Conservation (phyloP, 345 rosid genomes). For the Firmiana major region DNA sequence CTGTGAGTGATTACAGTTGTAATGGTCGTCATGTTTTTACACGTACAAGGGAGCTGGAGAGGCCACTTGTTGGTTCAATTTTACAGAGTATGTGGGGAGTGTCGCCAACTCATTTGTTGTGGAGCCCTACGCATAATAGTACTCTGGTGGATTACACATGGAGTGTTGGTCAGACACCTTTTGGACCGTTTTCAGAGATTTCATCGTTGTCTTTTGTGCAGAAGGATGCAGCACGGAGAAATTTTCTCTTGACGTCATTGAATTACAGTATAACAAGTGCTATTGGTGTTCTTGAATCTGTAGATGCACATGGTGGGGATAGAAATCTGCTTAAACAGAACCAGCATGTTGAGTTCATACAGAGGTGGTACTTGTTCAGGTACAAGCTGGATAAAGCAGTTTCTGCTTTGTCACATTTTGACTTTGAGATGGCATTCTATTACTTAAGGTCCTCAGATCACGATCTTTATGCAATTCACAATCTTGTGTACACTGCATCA, state of each 20-base stretch:
- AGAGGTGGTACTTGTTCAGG: conserved; percentile 85
- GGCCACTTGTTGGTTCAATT: conserved; percentile 86
- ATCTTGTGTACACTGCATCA: conserved; percentile 70
- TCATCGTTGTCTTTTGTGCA: conserved; percentile 81
- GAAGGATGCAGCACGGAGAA: conserved; percentile 91
- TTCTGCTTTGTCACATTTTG: conserved; percentile 78
- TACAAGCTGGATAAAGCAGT: conserved; percentile 80
- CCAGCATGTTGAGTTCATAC: conserved; percentile 59
- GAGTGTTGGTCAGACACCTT: conserved; percentile 97
- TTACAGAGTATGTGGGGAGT: conserved; percentile 99
- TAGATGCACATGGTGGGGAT: conserved; percentile 81
- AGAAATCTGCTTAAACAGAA: conserved; percentile 61
- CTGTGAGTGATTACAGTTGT: conserved; percentile 93
- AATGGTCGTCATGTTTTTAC: conserved; percentile 89
- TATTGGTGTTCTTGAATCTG: conserved; percentile 65
- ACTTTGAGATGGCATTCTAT: conserved; percentile 81
- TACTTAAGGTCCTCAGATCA: conserved; percentile 79
- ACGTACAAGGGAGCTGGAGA: conserved; percentile 73
- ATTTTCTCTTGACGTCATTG: conserved; percentile 65
- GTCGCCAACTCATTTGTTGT: conserved; percentile 78
- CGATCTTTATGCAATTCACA: conserved; percentile 76
- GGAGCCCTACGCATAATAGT: conserved; percentile 82
- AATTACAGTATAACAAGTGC: conserved; percentile 82
- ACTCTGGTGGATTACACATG: conserved; percentile 93
- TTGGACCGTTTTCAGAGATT: conserved; percentile 90